Conservation (phyloP, 176 grass and related monocot species). For the Aegilops speltoides region DNA sequence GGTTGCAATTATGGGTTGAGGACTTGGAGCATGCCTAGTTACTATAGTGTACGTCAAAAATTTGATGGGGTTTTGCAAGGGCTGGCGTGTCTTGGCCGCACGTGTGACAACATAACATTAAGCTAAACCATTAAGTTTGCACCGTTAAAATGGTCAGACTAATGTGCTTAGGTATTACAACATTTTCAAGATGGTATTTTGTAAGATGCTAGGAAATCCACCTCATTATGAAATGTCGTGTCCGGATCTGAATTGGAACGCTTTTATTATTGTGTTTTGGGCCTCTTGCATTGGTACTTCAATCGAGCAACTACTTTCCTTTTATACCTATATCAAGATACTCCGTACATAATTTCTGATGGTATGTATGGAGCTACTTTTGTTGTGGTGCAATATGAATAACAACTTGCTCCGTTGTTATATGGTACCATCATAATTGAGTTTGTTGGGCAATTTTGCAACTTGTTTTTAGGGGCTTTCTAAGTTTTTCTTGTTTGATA, state of each 20-base stretch:
- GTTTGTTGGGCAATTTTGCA: too few relatives aligned
- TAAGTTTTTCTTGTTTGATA: neutral
- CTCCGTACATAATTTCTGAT: neutral
- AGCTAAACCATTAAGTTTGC: neutral
- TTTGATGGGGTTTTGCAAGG: neutral
- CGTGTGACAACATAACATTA: neutral
- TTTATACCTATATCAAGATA: neutral
- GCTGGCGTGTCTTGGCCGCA: neutral
- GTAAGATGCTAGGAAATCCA: neutral
- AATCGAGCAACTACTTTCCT: neutral
- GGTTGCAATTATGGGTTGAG: neutral
- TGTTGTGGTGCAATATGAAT: neutral
- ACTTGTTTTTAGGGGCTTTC: too few relatives aligned
- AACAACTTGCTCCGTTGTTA: too few relatives aligned
- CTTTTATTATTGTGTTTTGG: neutral
- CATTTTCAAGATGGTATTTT: neutral
- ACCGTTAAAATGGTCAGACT: neutral
- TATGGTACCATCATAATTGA: too few relatives aligned
- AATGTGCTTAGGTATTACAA: neutral
- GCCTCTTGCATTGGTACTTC: neutral
- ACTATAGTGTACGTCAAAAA: fast-evolving
- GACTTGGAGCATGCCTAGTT: neutral
- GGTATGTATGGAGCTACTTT: neutral
- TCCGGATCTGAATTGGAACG: neutral
- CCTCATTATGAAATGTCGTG: neutral